phyloP scores from a whole-genome alignment of 2,329 filamentous ascomycete species.

The Monosporascus cannonballus region DNA sequence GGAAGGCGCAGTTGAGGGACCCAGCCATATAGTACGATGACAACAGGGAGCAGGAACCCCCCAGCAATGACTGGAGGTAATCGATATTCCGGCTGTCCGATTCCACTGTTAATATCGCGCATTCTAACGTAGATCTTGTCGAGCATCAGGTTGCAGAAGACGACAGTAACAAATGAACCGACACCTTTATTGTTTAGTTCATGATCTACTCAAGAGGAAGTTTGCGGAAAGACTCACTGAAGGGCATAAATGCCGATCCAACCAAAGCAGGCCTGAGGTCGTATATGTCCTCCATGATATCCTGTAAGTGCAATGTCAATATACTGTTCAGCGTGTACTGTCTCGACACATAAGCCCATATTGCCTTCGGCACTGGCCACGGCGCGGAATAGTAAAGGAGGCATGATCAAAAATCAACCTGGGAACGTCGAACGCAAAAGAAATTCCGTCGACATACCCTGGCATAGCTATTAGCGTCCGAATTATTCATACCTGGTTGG shows the following conservation, averaged over 20 bases:
- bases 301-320: slow-evolving; percentile 2
- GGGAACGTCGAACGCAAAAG: no score
- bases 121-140: slow-evolving; percentile 49
- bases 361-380: no score
- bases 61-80: slow-evolving; percentile 46
- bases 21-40: slow-evolving; percentile 46
- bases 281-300: slow-evolving; percentile 43
- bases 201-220: background rate
- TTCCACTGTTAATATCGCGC: slow-evolving; percentile 31
- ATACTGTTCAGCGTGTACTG: no score
- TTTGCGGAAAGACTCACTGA: slow-evolving; percentile 35
- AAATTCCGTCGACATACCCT: background rate
- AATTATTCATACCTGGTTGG: no score
- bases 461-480: no score
- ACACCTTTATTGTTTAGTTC: slow-evolving; percentile 30
- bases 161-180: slow-evolving; percentile 41
- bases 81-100: slow-evolving; percentile 46
- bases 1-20: slow-evolving; percentile 36
- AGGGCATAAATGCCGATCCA: slow-evolving; percentile 48
- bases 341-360: no score
- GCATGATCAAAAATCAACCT: no score
- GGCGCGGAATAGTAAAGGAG: no score
- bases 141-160: slow-evolving; percentile 43
- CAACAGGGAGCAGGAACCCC: slow-evolving; percentile 37
- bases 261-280: slow-evolving; percentile 43